Evolutionary conservation across 176 grass and related monocot genomes (phyloP).

Genomic region (Urochloa ruziziensis): DNA sequence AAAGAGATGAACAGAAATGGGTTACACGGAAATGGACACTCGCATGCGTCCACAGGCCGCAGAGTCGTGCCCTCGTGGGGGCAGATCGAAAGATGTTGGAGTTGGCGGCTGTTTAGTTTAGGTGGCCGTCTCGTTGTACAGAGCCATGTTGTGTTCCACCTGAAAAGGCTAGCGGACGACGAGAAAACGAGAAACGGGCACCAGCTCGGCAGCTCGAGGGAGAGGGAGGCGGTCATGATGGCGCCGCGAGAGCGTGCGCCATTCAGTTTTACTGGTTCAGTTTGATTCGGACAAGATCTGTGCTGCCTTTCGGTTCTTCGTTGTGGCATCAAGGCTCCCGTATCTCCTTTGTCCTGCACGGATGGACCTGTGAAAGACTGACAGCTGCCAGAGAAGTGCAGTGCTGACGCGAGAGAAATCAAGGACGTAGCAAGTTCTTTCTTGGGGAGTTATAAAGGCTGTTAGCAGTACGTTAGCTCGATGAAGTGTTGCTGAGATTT

Average conservation of each 20-base stretch:
- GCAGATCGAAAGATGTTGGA: slow-evolving; percentile 14
- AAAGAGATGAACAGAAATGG: slow-evolving; percentile 31
- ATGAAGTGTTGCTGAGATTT: neutral
- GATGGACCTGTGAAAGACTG: neutral
- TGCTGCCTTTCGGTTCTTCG: neutral
- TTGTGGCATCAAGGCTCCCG: neutral
- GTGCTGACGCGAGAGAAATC: neutral
- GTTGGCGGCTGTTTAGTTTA: slow-evolving; percentile 8
- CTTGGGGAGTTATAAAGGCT: no score
- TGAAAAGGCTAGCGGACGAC: neutral
- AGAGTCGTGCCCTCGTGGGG: neutral
- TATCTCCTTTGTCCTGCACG: neutral
- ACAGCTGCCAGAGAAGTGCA: neutral
- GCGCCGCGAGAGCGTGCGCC: neutral
- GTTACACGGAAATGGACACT: slow-evolving; percentile 19
- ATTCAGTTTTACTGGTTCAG: no score
- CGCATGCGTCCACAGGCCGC: slow-evolving; percentile 12
- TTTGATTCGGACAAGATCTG: neutral
- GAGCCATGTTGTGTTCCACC: neutral
- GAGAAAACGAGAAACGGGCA: neutral
- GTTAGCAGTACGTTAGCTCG: neutral
- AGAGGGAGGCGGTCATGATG: neutral
- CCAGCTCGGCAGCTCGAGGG: neutral
- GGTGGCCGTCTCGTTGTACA: neutral
- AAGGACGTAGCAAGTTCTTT: neutral